Evolutionary conservation across 768 basidiomycete genomes (phyloP).

Genomic region (Gelatoporia subvermispora): DNA sequence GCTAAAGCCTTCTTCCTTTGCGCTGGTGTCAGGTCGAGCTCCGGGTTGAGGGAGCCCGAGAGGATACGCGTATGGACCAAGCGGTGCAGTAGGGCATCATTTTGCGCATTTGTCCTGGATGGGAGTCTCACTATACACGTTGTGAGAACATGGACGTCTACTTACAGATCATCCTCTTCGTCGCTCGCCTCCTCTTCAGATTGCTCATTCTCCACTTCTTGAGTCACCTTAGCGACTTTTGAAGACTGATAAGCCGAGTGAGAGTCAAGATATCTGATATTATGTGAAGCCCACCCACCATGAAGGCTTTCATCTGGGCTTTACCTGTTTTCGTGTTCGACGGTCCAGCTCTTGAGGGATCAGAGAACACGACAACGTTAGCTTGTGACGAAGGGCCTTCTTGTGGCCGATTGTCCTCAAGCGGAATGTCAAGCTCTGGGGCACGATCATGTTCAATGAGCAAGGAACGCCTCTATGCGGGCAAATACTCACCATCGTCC

Average conservation of each 20-base stretch:
- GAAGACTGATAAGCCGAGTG: slow-evolving; percentile 55
- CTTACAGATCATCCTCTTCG: slow-evolving; percentile 54
- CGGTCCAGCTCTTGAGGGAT: slow-evolving; percentile 24
- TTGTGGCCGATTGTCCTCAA: slow-evolving; percentile 16
- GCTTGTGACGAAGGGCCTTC: slow-evolving; percentile 19
- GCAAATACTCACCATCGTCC: neutral
- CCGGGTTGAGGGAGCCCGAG: slow-evolving; percentile 64
- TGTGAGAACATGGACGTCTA: neutral
- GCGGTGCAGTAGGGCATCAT: slow-evolving; percentile 74
- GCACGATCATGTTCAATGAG: neutral
- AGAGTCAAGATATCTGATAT: neutral
- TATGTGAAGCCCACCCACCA: slow-evolving; percentile 44
- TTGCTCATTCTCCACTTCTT: slow-evolving; percentile 22
- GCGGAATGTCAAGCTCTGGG: neutral
- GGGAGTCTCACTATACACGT: neutral
- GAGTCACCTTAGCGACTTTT: slow-evolving; percentile 59
- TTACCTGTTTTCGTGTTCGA: slow-evolving; percentile 25
- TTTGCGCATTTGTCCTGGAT: slow-evolving; percentile 65
- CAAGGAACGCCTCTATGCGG: too few species aligned
- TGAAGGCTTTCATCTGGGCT: slow-evolving; percentile 61
- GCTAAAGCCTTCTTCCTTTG: slow-evolving; percentile 70
- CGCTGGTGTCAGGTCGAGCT: slow-evolving; percentile 58
- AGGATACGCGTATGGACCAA: slow-evolving; percentile 77
- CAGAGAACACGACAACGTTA: slow-evolving; percentile 57
- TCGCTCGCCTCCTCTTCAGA: slow-evolving; percentile 27